phyloP scores from a whole-genome alignment of 2,329 filamentous ascomycete genomes.

The Zymoseptoria pseudotritici region DNA sequence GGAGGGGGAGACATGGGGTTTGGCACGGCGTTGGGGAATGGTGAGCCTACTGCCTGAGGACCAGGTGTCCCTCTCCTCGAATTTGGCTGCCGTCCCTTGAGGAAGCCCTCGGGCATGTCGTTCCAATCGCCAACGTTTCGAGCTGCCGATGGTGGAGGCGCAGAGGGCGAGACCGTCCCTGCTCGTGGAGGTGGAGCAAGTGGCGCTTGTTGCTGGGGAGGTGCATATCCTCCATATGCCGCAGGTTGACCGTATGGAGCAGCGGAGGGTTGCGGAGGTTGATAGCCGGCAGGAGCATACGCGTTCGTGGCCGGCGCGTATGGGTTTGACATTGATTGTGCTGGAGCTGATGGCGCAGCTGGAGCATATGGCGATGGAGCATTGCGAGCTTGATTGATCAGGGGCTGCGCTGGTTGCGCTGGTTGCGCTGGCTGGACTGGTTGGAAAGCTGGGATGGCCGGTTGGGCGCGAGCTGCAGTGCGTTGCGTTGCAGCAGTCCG shows the following conservation, averaged over 20 bases:
- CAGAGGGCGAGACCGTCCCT: constrained; percentile 57
- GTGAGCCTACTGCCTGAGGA: constrained; percentile 59
- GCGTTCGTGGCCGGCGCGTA: constrained; percentile 45
- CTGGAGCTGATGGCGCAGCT: constrained; percentile 6
- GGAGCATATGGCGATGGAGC: constrained; percentile 35
- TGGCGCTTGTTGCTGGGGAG: constrained; percentile 35
- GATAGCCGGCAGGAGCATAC: constrained; percentile 28
- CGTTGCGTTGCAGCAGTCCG: constrained; percentile 26
- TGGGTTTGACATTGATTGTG: constrained; percentile 35
- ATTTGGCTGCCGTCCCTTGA: constrained; percentile 53
- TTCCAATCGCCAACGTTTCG: constrained; percentile 83
- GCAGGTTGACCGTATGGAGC: constrained; percentile 25
- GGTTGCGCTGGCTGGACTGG: constrained; percentile 34
- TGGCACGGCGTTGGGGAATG: constrained; percentile 61
- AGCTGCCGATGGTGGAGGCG: constrained; percentile 59
- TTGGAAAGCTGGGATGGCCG: constrained; percentile 17
- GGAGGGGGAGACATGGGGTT: constrained; percentile 48
- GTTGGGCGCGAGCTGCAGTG: constrained; percentile 16
- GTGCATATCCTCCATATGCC: constrained; percentile 40
- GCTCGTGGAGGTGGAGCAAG: constrained; percentile 58
- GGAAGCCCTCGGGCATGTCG: constrained; percentile 76
- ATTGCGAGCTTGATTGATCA: constrained; percentile 29
- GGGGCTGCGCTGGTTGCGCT: constrained; percentile 40
- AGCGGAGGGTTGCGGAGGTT: constrained; percentile 40
- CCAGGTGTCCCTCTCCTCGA: constrained; percentile 68